These are phyloP conservation scores for Rhodotorula sp. DNA, from an alignment of 1,284 basidiomycete species.

Conservation along the genomic window DNA sequence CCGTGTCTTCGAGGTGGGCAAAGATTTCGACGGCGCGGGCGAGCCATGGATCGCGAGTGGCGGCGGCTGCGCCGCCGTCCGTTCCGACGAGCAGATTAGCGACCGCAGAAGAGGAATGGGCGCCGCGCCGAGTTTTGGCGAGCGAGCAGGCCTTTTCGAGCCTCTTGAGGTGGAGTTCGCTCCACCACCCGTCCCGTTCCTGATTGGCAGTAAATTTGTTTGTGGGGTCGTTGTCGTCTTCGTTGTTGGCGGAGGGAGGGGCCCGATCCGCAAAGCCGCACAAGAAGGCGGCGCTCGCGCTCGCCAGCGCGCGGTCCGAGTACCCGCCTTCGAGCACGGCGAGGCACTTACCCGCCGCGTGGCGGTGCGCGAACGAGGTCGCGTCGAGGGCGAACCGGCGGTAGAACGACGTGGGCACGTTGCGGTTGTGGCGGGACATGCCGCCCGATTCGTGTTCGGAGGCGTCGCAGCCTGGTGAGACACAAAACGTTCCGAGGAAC, in stretches of 20 bases:
- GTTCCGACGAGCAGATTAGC: background rate
- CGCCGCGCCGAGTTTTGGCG: background rate
- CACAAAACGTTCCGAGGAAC: constrained; percentile 29
- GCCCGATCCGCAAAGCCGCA: constrained; percentile 56
- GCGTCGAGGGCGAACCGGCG: constrained; percentile 76
- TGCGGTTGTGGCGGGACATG: constrained; percentile 90
- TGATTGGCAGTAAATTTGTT: background rate
- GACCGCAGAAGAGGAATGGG: background rate
- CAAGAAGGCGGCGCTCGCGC: constrained; percentile 75
- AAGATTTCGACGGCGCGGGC: constrained; percentile 28
- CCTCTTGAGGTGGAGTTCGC: constrained; percentile 17
- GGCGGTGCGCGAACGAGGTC: constrained; percentile 63
- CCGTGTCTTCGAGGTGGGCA: constrained; percentile 11
- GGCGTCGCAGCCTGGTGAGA: constrained; percentile 76
- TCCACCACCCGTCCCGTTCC: constrained; percentile 18
- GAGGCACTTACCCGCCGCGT: constrained; percentile 69
- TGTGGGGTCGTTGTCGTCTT: background rate
- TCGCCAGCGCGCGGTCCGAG: constrained; percentile 79
- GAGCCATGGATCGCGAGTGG: constrained; percentile 21
- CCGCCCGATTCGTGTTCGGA: constrained; percentile 84
- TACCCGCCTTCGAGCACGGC: constrained; percentile 95
- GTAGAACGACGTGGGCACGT: constrained; percentile 85
- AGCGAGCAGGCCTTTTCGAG: constrained; percentile 32
- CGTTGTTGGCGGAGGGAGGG: background rate
- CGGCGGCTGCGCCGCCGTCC: background rate